phyloP scores from a whole-genome alignment of 2,329 filamentous ascomycete genomes.

The Arthrobotrys musiformis region DNA sequence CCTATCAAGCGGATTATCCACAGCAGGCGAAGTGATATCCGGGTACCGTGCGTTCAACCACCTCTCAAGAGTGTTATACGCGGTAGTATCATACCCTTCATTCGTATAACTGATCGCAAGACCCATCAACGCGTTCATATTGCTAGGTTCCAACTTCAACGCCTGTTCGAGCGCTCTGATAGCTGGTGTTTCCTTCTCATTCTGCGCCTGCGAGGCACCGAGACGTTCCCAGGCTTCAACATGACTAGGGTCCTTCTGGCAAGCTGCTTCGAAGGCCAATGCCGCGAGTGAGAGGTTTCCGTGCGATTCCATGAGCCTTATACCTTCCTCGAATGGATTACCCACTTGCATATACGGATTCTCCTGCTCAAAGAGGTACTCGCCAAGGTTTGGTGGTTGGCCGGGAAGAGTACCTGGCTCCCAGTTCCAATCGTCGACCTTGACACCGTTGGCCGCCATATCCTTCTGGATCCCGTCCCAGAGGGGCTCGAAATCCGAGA shows the following conservation, averaged over 20 bases:
- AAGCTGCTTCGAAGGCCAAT: slow-evolving; percentile 93
- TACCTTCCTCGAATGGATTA: slow-evolving; percentile 91
- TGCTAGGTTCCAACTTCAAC: slow-evolving; percentile 84
- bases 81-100: slow-evolving; percentile 96
- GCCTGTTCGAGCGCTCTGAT: slow-evolving; percentile 94
- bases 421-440: slow-evolving; percentile 85
- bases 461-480: slow-evolving; percentile 81
- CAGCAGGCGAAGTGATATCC: slow-evolving; percentile 76
- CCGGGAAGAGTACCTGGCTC: slow-evolving; percentile 64
- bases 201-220: slow-evolving; percentile 92
- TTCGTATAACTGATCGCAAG: slow-evolving; percentile 97
- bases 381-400: slow-evolving; percentile 74
- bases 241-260: slow-evolving; percentile 87
- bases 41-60: slow-evolving; percentile 98
- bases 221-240: slow-evolving; percentile 94
- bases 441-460: slow-evolving; percentile 70
- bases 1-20: slow-evolving; percentile 92
- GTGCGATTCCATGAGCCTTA: slow-evolving; percentile 90
- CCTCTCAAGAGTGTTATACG: slow-evolving; percentile 93
- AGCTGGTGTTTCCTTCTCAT: slow-evolving; percentile 96
- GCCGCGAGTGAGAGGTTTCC: slow-evolving; percentile 94
- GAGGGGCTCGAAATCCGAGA: slow-evolving; percentile 88
- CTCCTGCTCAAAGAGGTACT: slow-evolving; percentile 94
- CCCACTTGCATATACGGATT: slow-evolving; percentile 84
- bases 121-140: slow-evolving; percentile 90